These are phyloP conservation scores for Moricandia arvensis DNA, from an alignment of 345 rosid genomes.

Conservation along the genomic window DNA sequence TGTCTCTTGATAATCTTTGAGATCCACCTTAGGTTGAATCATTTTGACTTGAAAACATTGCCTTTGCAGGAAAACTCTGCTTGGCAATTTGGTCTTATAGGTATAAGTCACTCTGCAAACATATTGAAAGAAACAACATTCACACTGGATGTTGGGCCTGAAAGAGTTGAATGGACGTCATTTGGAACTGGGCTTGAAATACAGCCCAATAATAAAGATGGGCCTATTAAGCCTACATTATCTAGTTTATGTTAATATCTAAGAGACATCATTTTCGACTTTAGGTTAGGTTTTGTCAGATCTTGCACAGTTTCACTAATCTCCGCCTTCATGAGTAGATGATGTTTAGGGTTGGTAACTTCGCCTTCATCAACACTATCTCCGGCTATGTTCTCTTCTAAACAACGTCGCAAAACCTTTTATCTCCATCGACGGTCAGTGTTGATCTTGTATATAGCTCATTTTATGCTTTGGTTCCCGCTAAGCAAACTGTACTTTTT, in stretches of 20 bases:
- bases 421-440: not conserved
- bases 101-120: conserved; percentile 72
- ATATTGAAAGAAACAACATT: conserved; percentile 84
- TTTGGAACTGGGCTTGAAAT: not conserved
- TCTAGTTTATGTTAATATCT: not conserved
- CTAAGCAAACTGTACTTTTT: not conserved
- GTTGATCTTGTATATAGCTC: not conserved
- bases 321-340: not conserved
- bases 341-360: not conserved
- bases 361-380: not conserved
- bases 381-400: not conserved
- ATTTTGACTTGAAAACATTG: conserved; percentile 53
- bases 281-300: not conserved
- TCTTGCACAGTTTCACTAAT: not conserved
- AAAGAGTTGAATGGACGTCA: too few species aligned
- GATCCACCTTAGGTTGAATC: conserved; percentile 67
- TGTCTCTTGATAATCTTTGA: conserved; percentile 57
- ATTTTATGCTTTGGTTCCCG: not conserved
- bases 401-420: not conserved
- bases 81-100: conserved; percentile 46
- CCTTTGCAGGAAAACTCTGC: conserved; percentile 42
- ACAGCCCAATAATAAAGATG: not conserved
- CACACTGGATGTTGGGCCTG: conserved; percentile 79
- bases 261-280: not conserved
- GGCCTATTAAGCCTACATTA: not conserved